phyloP scores from a whole-genome alignment of 2,329 filamentous ascomycete genomes.

The Colletotrichum noveboracense region DNA sequence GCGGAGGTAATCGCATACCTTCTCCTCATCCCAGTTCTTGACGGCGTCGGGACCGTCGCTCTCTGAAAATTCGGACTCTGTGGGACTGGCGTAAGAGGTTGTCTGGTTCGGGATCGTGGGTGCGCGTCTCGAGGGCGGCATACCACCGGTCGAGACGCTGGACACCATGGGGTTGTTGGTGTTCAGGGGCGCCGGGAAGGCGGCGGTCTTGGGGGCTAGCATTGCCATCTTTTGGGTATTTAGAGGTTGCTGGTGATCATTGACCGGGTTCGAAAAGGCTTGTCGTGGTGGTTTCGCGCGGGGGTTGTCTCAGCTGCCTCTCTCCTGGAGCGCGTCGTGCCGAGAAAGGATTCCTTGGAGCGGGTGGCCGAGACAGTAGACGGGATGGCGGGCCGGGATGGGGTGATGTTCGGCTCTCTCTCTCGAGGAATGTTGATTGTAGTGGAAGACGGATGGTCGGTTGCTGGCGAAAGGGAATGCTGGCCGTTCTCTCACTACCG shows the following conservation, averaged over 20 bases:
- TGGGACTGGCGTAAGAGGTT: constrained; percentile 78
- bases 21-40: constrained; percentile 89
- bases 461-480: background rate
- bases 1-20: constrained; percentile 88
- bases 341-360: constrained; percentile 4
- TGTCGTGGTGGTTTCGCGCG: background rate
- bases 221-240: constrained; percentile 66
- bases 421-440: background rate
- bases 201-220: constrained; percentile 75
- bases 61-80: constrained; percentile 92
- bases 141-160: constrained; percentile 52
- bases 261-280: background rate
- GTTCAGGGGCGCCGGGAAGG: constrained; percentile 63
- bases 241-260: background rate
- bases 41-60: constrained; percentile 76
- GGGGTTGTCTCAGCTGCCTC: constrained; percentile 22
- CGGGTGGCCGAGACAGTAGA: constrained; percentile 11
- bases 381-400: background rate
- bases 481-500: background rate
- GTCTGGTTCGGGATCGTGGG: constrained; percentile 53
- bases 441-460: background rate
- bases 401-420: background rate
- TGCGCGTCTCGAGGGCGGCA: constrained; percentile 57
- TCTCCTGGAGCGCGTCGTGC: constrained; percentile 22
- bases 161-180: constrained; percentile 50